A percentile compares a stretch with the other conserved stretches of the same genome.
Conservation (phyloP, 179 eudicot genomes). For the Sideroxylon spinosum region DNA sequence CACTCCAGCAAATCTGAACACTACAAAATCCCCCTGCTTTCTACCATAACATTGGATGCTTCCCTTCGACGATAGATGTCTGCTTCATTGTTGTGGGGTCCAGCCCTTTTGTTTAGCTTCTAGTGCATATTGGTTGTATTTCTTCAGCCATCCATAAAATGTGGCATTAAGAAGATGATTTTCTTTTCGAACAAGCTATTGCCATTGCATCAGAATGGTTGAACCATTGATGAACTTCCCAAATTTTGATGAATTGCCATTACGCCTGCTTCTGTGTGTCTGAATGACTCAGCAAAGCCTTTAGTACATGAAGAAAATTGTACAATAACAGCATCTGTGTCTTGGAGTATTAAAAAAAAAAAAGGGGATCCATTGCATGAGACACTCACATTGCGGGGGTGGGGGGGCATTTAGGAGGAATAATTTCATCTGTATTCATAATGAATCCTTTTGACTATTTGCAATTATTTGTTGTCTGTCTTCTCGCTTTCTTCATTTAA, state of each 20-base stretch:
- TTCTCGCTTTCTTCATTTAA: constrained; percentile 6
- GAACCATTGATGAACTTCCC: neutral
- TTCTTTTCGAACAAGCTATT: neutral
- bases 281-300: neutral
- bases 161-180: neutral
- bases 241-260: neutral
- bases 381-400: no score
- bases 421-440: neutral
- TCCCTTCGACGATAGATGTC: neutral
- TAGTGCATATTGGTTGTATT: neutral
- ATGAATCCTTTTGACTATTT: neutral
- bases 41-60: neutral
- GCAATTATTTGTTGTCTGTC: neutral
- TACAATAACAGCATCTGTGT: neutral
- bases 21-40: neutral
- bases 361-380: neutral
- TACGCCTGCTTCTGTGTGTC: neutral
- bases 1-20: neutral
- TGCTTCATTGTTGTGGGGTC: neutral
- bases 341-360: neutral
- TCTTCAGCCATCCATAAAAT: neutral
- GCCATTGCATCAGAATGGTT: neutral
- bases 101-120: neutral
- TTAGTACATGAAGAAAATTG: neutral
- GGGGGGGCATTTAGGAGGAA: neutral